Percentiles rank a stretch among this genome's conserved stretches.
phyloP scores from a whole-genome alignment of 2,329 filamentous ascomycete species.

The Colletotrichum sidae region DNA sequence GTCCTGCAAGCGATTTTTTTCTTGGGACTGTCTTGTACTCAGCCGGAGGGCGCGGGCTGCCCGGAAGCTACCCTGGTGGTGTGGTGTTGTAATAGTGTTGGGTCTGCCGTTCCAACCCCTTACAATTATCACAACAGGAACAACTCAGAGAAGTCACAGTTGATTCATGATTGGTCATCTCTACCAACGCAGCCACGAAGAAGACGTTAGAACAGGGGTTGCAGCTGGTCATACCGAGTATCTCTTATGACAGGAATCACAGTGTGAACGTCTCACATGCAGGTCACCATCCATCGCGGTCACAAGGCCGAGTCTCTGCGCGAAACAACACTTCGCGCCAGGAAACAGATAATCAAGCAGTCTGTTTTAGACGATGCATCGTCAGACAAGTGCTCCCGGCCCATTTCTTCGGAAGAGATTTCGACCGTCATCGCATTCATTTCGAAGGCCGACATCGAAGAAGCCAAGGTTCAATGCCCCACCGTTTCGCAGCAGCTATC shows the following conservation, averaged over 20 bases:
- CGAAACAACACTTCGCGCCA: slow-evolving; percentile 19
- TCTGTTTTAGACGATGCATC: slow-evolving; percentile 28
- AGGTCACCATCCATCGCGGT: too few relatives aligned
- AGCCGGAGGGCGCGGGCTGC: slow-evolving; percentile 8
- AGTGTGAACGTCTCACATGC: background rate
- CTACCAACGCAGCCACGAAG: background rate
- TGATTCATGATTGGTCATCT: slow-evolving; percentile 8
- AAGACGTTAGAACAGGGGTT: slow-evolving; percentile 19
- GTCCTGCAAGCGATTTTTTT: slow-evolving; percentile 10
- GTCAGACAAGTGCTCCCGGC: slow-evolving; percentile 26
- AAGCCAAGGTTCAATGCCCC: background rate
- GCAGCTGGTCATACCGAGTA: slow-evolving; percentile 5
- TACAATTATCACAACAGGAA: background rate
- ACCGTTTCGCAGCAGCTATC: slow-evolving; percentile 11
- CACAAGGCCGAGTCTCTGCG: background rate
- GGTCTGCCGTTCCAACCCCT: slow-evolving; percentile 12
- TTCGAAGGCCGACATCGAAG: too few relatives aligned
- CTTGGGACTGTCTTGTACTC: slow-evolving; percentile 6
- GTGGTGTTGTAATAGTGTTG: slow-evolving; percentile 6
- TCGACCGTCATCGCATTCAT: slow-evolving; percentile 5
- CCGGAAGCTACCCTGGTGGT: slow-evolving; percentile 18
- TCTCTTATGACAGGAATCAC: background rate
- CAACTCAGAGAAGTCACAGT: background rate
- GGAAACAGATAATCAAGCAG: slow-evolving; percentile 21
- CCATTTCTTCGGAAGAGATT: slow-evolving; percentile 16